Conservation (phyloP, 2,329 filamentous ascomycete species). For the Monilinia polystroma region DNA sequence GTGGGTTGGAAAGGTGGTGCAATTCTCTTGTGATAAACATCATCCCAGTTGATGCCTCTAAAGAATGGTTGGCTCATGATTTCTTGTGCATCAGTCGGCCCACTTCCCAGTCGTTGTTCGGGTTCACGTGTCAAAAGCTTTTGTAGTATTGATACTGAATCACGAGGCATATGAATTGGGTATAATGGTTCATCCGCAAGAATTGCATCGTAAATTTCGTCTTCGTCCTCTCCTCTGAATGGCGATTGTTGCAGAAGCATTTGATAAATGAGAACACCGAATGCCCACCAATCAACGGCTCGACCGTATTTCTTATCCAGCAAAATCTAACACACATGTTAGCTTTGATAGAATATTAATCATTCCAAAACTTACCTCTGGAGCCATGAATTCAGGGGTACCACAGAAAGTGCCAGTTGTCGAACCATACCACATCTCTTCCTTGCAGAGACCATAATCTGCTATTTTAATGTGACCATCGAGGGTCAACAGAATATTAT, state of each 20-base stretch:
- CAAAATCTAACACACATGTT: conserved; percentile 63
- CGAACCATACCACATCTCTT: conserved; percentile 99
- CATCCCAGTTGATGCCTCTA: conserved; percentile 96
- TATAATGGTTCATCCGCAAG: conserved; percentile 96
- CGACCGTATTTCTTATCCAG: conserved; percentile 98
- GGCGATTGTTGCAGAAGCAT: conserved; percentile 99
- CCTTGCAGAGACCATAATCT: conserved; percentile 98
- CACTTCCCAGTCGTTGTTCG: conserved; percentile 86
- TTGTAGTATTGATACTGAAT: conserved; percentile 95
- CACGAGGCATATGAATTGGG: conserved; percentile 97
- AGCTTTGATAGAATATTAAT: conserved; percentile 35
- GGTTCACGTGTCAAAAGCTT: conserved; percentile 95
- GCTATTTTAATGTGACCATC: conserved; percentile 99
- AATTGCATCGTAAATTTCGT: conserved; percentile 99
- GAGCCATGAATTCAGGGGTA: conserved; percentile 99
- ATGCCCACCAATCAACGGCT: conserved; percentile 99
- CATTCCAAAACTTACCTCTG: conserved; percentile 64
- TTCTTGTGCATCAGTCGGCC: conserved; percentile 95
- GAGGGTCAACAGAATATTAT: conserved; percentile 88
- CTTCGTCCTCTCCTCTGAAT: conserved; percentile 97
- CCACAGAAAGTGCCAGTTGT: conserved; percentile 98
- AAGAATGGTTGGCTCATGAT: conserved; percentile 99
- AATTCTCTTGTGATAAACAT: conserved; percentile 94
- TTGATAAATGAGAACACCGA: conserved; percentile 97
- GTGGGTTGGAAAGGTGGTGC: conserved; percentile 84